Evolutionary conservation across 2,329 filamentous ascomycete genomes (phyloP).

Genomic region (Venturia pyrina): DNA sequence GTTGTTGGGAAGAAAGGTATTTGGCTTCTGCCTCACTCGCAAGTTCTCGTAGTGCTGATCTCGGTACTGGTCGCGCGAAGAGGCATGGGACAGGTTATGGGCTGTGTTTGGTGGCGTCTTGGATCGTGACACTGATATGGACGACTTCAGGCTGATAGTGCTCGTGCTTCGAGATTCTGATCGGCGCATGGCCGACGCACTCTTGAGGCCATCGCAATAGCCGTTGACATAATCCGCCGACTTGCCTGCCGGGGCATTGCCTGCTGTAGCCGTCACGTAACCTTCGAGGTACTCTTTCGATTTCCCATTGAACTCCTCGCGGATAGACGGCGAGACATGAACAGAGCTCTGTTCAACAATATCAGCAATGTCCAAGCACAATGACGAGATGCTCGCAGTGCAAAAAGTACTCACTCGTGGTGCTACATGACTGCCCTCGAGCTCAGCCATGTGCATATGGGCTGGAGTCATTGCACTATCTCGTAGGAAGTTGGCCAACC

Average conservation of each 20-base stretch:
- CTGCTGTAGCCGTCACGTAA: conserved; percentile 3
- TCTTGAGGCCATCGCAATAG: conserved; percentile 8
- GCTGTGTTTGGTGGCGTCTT: conserved; percentile 9
- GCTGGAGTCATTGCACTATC: neutral
- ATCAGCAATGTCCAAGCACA: neutral
- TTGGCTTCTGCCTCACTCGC: conserved; percentile 4
- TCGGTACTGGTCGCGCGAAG: neutral
- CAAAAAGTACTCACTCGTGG: neutral
- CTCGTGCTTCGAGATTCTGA: conserved; percentile 8
- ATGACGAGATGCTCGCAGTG: neutral
- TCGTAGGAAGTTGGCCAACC: conserved; percentile 7
- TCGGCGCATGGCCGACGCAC: neutral
- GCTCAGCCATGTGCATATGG: conserved; percentile 1
- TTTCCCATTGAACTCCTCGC: conserved; percentile 11
- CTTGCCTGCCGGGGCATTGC: conserved; percentile 3
- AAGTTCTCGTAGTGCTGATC: conserved; percentile 2
- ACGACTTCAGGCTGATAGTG: conserved; percentile 9
- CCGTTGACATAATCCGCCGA: conserved; percentile 3
- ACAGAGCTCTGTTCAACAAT: neutral
- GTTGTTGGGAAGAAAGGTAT: neutral
- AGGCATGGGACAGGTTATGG: conserved; percentile 1
- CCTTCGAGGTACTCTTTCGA: conserved; percentile 11
- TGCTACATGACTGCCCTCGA: neutral
- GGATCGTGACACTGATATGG: neutral
- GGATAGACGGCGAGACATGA: neutral